Evolutionary conservation across 495 filamentous ascomycete genomes (phyloP).

Genomic region (Penicillium psychrofluorescens): DNA sequence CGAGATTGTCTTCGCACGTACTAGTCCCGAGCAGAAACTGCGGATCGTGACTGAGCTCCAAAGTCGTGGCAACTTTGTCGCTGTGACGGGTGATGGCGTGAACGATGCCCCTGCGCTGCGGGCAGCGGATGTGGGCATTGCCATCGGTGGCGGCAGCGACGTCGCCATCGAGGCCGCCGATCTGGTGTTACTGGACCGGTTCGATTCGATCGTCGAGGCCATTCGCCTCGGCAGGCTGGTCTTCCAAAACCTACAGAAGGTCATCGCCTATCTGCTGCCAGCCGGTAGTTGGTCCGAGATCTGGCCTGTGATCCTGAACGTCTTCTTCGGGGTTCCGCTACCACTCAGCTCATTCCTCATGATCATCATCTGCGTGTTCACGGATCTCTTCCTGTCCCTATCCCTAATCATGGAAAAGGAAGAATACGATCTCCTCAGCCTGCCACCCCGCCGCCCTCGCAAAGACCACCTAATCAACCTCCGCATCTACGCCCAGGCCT

Average conservation of each 20-base stretch:
- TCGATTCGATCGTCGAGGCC: slow-evolving; percentile 61
- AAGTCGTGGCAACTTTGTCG: slow-evolving; percentile 55
- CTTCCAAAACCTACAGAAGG: slow-evolving; percentile 53
- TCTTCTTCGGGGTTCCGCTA: slow-evolving; percentile 63
- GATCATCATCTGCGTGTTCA: slow-evolving; percentile 68
- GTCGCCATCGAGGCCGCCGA: slow-evolving; percentile 77
- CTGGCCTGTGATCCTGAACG: slow-evolving; percentile 67
- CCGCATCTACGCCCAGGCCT: slow-evolving; percentile 43
- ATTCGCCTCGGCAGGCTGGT: slow-evolving; percentile 53
- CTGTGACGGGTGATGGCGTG: slow-evolving; percentile 67
- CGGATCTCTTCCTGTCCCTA: slow-evolving; percentile 50
- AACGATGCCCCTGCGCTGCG: slow-evolving; percentile 64
- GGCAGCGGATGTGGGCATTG: slow-evolving; percentile 59
- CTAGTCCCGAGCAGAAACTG: slow-evolving; percentile 71
- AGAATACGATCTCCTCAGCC: slow-evolving; percentile 60
- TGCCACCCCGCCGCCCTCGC: slow-evolving; percentile 54
- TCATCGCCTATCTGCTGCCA: slow-evolving; percentile 52
- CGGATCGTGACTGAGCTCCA: slow-evolving; percentile 66
- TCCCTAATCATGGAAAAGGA: slow-evolving; percentile 63
- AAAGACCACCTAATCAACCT: slow-evolving; percentile 51
- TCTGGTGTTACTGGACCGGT: slow-evolving; percentile 70
- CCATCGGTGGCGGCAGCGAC: slow-evolving; percentile 53
- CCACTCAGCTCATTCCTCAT: slow-evolving; percentile 63
- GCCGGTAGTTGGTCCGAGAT: slow-evolving; percentile 67
- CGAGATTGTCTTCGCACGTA: slow-evolving; percentile 65